These are phyloP conservation scores for Rosa persica DNA, from an alignment of 306 rosid species.

Conservation along the genomic window DNA sequence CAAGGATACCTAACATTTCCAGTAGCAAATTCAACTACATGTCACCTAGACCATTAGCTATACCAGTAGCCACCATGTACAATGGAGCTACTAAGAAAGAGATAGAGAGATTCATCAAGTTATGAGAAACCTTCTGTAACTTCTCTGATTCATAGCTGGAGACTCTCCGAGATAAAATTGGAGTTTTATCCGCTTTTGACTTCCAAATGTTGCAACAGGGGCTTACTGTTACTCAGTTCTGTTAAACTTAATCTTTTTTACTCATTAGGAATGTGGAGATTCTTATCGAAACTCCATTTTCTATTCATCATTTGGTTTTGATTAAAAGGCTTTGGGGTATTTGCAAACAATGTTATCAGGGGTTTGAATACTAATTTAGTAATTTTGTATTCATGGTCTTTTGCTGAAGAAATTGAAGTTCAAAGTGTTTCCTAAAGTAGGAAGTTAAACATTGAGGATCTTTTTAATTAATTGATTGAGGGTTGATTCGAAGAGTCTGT, in stretches of 20 bases:
- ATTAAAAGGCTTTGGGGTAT: neutral
- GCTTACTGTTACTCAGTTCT: too few relatives aligned
- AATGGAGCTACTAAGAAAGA: neutral
- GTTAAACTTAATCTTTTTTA: too few relatives aligned
- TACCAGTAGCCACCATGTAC: neutral
- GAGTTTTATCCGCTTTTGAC: too few relatives aligned
- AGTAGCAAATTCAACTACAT: slow-evolving; percentile 20
- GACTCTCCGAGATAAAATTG: too few relatives aligned
- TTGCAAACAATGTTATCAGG: neutral
- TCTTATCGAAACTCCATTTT: neutral
- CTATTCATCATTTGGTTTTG: neutral
- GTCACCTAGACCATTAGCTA: slow-evolving; percentile 19
- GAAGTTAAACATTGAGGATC: neutral
- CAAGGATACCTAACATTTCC: slow-evolving; percentile 30
- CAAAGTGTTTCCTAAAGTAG: neutral
- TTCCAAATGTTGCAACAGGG: too few relatives aligned
- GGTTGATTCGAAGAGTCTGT: neutral
- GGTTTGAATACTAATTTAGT: too few relatives aligned
- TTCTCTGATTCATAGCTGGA: too few relatives aligned
- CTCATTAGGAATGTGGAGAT: too few relatives aligned
- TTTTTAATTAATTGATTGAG: neutral
- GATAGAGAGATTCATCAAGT: neutral
- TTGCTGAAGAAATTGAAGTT: neutral
- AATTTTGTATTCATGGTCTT: neutral
- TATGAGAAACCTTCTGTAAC: too few relatives aligned